phyloP scores from a whole-genome alignment of 257 asterid genomes.

The Solanum neorickii region DNA sequence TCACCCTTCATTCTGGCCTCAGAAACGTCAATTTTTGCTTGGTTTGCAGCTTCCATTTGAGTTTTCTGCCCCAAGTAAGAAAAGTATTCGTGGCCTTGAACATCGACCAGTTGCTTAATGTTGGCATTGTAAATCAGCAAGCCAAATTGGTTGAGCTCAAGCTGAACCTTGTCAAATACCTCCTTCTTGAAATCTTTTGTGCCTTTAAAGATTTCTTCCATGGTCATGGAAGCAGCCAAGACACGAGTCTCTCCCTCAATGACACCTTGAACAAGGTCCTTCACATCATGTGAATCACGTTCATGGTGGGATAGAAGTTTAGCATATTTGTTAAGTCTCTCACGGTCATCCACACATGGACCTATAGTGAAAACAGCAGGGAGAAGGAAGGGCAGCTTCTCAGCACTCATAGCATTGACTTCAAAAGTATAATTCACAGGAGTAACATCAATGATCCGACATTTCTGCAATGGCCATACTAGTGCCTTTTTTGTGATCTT shows the following conservation, averaged over 20 bases:
- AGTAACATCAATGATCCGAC: slow-evolving; percentile 28
- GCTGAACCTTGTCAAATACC: slow-evolving; percentile 59
- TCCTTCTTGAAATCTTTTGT: slow-evolving; percentile 49
- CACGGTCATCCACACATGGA: slow-evolving; percentile 25
- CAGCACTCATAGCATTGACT: slow-evolving; percentile 72
- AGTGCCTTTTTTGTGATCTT: slow-evolving; percentile 45
- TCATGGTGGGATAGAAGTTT: slow-evolving; percentile 49
- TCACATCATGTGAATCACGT: slow-evolving; percentile 40
- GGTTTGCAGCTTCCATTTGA: slow-evolving; percentile 67
- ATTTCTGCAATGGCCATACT: slow-evolving; percentile 47
- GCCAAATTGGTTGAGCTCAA: slow-evolving; percentile 52
- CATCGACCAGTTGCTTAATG: slow-evolving; percentile 59
- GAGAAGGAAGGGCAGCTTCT: slow-evolving; percentile 58
- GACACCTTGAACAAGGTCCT: slow-evolving; percentile 47
- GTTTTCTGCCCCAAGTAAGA: slow-evolving; percentile 60
- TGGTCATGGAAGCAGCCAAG: slow-evolving; percentile 57
- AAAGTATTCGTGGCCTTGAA: slow-evolving; percentile 53
- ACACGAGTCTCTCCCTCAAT: slow-evolving; percentile 72
- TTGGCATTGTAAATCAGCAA: slow-evolving; percentile 52
- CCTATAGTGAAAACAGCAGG: slow-evolving; percentile 71
- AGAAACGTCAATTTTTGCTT: slow-evolving; percentile 39
- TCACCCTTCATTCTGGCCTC: slow-evolving; percentile 72
- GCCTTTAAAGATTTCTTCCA: slow-evolving; percentile 50
- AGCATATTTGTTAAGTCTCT: slow-evolving; percentile 39
- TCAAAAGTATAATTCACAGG: slow-evolving; percentile 62